phyloP scores from a whole-genome alignment of 352 stramenopile genomes.

The Phytophthora foliorum region DNA sequence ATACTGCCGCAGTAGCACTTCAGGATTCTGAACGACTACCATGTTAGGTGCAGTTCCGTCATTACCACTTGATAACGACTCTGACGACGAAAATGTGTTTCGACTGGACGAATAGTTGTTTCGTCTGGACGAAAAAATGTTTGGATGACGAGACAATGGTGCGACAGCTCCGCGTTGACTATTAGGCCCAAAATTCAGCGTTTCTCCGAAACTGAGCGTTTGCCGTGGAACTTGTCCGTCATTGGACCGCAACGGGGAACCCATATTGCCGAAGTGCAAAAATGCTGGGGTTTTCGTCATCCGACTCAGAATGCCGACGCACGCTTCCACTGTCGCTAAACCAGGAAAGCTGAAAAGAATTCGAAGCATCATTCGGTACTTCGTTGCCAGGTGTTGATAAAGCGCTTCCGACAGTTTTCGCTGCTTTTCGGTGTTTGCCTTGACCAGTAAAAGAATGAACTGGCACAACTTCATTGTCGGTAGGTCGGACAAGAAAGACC shows the following conservation, averaged over 20 bases:
- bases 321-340: constrained; percentile 77
- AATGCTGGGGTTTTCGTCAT: constrained; percentile 82
- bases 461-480: constrained; percentile 84
- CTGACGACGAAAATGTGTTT: constrained; percentile 51
- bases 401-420: constrained; percentile 67
- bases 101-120: constrained; percentile 42
- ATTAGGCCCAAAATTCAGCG: constrained; percentile 50
- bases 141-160: constrained; percentile 26
- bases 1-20: constrained; percentile 80
- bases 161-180: constrained; percentile 39
- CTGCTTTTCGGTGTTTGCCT: constrained; percentile 71
- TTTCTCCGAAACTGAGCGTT: constrained; percentile 71
- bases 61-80: constrained; percentile 50
- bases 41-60: constrained; percentile 29
- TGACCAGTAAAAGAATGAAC: constrained; percentile 76
- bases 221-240: constrained; percentile 57
- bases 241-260: constrained; percentile 53
- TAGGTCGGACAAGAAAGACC: constrained; percentile 71
- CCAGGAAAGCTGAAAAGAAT: constrained; percentile 83
- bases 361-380: constrained; percentile 80
- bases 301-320: constrained; percentile 74
- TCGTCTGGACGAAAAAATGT: constrained; percentile 41
- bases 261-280: constrained; percentile 66
- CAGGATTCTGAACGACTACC: constrained; percentile 73
- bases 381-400: constrained; percentile 77